These are phyloP conservation scores for Yamadazyma olivae DNA, from an alignment of 805 yeast genomes.

Conservation along the genomic window DNA sequence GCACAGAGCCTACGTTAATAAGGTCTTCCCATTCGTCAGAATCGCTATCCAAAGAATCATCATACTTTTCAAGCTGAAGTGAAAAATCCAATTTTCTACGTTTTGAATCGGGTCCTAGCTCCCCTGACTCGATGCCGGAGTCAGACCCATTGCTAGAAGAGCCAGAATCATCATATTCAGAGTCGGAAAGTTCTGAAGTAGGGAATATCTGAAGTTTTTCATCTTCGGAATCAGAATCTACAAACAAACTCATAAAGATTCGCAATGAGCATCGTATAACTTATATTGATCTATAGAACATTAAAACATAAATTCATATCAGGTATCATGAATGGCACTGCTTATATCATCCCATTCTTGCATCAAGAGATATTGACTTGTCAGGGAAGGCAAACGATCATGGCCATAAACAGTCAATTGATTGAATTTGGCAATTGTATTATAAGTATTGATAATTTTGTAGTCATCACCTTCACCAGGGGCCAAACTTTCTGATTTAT, in stretches of 20 bases:
- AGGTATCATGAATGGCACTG: constrained; percentile 2
- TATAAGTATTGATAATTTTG: constrained; percentile 19
- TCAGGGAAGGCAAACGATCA: constrained; percentile 19
- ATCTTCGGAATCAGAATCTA: constrained; percentile 6
- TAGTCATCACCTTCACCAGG: constrained; percentile 13
- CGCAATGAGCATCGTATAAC: no score
- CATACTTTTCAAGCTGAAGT: neutral
- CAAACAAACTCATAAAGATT: constrained; percentile 9
- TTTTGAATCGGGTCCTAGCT: no score
- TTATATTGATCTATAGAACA: neutral
- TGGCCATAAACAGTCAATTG: constrained; percentile 28
- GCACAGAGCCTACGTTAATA: no score
- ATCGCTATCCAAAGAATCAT: no score
- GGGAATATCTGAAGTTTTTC: no score
- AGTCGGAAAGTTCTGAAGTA: neutral
- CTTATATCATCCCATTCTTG: constrained; percentile 28
- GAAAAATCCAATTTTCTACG: neutral
- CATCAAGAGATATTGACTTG: constrained; percentile 24
- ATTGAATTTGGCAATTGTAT: constrained; percentile 22
- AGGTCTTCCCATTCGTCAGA: no score
- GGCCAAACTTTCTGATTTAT: constrained; percentile 20
- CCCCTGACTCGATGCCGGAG: no score
- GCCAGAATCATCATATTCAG: no score
- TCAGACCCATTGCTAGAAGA: no score
- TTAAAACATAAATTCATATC: neutral